A percentile compares a stretch with the other conserved stretches of the same genome.
These are phyloP conservation scores for Golovinomyces cichoracearum DNA, from an alignment of 2,329 filamentous ascomycete genomes.

Conservation along the genomic window DNA sequence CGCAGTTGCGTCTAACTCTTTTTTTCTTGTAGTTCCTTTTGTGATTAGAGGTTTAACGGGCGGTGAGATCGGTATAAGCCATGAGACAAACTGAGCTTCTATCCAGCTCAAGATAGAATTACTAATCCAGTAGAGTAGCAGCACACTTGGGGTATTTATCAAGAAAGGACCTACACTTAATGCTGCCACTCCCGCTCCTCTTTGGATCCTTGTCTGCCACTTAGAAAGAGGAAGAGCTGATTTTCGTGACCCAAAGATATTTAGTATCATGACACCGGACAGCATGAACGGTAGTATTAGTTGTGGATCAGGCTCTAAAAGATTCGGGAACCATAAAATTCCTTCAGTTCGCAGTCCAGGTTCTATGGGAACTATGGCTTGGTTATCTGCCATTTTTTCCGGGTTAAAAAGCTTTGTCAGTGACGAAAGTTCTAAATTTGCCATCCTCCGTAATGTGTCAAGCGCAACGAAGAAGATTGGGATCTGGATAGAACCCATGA, in stretches of 20 bases:
- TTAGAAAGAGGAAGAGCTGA: constrained; percentile 2
- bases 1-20: no score
- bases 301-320: constrained; percentile 26
- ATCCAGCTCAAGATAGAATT: constrained; percentile 19
- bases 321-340: constrained; percentile 33
- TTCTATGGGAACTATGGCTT: constrained; percentile 4
- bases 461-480: constrained; percentile 22
- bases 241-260: constrained; percentile 15
- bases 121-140: constrained; percentile 25
- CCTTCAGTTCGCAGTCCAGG: constrained; percentile 25
- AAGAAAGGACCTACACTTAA: constrained; percentile 18
- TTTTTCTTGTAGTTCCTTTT: constrained; percentile 7
- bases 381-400: neutral
- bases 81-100: constrained; percentile 18
- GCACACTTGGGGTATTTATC: constrained; percentile 19
- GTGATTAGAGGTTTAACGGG: constrained; percentile 14
- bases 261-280: constrained; percentile 22
- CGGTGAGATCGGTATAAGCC: constrained; percentile 16
- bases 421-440: constrained; percentile 14
- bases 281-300: constrained; percentile 23
- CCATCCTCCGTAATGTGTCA: constrained; percentile 23
- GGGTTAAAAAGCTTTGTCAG: neutral
- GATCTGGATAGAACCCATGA: constrained; percentile 17
- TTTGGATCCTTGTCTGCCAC: constrained; percentile 11
- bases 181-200: constrained; percentile 17